Base-by-base conservation (phyloP, 1,284 basidiomycete genomes). In the Phylloboletellus chloephorus region DNA sequence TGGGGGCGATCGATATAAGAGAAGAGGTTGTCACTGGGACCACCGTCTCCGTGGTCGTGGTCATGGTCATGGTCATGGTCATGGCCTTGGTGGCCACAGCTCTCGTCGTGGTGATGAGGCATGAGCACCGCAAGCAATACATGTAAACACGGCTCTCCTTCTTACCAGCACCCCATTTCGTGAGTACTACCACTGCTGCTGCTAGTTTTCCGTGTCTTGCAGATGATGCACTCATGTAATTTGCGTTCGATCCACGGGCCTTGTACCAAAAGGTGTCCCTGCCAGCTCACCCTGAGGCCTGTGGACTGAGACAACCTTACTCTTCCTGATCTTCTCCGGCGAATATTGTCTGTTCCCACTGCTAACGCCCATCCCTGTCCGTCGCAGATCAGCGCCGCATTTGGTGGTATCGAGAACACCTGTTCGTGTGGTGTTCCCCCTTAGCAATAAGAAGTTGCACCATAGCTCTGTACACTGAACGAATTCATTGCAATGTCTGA, bases 191-290 rank as follows among this genome's bases (percentile, higher is more conserved):
- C 10, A 6, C 30, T 1, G n/a, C 40, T 21, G 4, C 25, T 15
- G 3, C 13, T 25, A 1, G 9, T 5, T 37, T 39, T 24, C 35
- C 30, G 30, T 37, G 35, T 49, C 10, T 36, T 45, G 26, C 23
- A 48, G 38, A 67, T 73, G 81, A 82, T 85, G 81, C 52, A 69
- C 64, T 60, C 47, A 69, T 67, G 83, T 86, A 86, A 86, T 86
- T 86, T 86, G 83, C 83, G 82, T 85, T 86, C 81, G 83, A 63
- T 66, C 58, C 69, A 60, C 64, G 63, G 58, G 56, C 67, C 69
- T 67, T 68, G 72, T 55, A 68, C 71, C 74, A 80, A 84, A 84
- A 74, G 80, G 76, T 65, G 63, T 69, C 73, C 81, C 70, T 68
- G 82, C 82, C 83, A 68, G 79, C 74, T 71, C 56, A 65, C 70